phyloP scores from a whole-genome alignment of 306 rosid genomes.

The Ormosia semicastrata region DNA sequence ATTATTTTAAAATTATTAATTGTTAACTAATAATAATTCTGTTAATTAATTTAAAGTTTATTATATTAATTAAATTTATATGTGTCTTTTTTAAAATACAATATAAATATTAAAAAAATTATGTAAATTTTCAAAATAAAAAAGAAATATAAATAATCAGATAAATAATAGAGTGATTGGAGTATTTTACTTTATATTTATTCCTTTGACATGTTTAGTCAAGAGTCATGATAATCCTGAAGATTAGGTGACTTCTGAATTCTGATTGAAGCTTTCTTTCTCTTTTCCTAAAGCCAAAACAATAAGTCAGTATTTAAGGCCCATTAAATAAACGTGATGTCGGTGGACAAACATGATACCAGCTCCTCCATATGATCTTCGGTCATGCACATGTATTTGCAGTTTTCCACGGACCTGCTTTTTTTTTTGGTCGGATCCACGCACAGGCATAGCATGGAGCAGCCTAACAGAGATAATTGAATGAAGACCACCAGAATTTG shows the following conservation, averaged over 20 bases:
- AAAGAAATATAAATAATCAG: too few relatives aligned
- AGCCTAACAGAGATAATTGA: neutral
- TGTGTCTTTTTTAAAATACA: too few relatives aligned
- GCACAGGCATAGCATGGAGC: neutral
- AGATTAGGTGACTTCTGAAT: neutral
- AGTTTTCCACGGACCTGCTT: neutral
- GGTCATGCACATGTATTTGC: neutral
- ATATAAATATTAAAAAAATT: too few relatives aligned
- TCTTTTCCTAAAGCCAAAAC: neutral
- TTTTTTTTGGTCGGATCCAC: too few relatives aligned
- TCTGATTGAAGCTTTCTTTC: neutral
- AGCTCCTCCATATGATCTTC: neutral
- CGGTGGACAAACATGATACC: neutral
- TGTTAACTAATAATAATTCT: too few relatives aligned
- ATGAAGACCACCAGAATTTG: neutral
- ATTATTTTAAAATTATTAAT: too few relatives aligned
- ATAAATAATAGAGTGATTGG: too few relatives aligned
- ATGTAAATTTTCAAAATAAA: too few relatives aligned
- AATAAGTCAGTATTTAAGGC: neutral
- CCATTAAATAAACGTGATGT: neutral
- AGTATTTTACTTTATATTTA: neutral
- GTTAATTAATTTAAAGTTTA: too few relatives aligned
- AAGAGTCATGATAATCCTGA: neutral
- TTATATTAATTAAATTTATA: too few relatives aligned
- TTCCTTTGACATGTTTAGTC: neutral